Evolutionary conservation across 106 monocot species (phyloP), one percentile per base, ranked within the genome.

Genomic region (Dendrobium chrysotoxum): DNA sequence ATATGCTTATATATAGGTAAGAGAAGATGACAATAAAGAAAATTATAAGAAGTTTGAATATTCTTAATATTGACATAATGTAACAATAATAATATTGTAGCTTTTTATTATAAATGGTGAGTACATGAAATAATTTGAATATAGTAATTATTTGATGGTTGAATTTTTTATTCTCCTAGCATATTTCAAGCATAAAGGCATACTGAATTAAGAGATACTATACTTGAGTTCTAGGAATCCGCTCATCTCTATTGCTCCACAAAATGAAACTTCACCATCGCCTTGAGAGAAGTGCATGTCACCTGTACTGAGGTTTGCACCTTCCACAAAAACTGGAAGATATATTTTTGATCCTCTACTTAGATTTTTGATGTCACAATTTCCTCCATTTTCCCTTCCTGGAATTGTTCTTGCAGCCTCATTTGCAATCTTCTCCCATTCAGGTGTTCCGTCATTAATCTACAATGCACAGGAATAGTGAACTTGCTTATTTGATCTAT

Each of bases 251-350:
- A 96, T 96, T 21, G 96, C 96, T 75, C 96, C 96, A 74, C 93
- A 96, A 70, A 93, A 96, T 46, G 96, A 93, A 53, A 96, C 88
- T 81, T 96, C 93, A 10, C 93, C 96, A 80, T 93, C 96, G 11
- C 93, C 96, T 77, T 96, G 93, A 28, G 96, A 96, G 76, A 96
- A 96, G 77, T 96, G 96, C 93, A 96, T 96, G 80, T 93, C 96
- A 20, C 91, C 93, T 67, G 92, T 88, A 44, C 93, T 93, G n/a
- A 94, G 85, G 77, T 94, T 92, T 80, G 92, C 93, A 28, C 93
- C 96, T 72, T 97, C 92, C 4, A 97, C 87, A 83, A 93, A 94
- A 61, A 97, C 93, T 21, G 96, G 93, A 74, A 97, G 92, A 83
- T 94, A 97, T 41, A 97, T 81, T 79, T 92, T 97, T 31, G 92